These are phyloP conservation scores for Arthromyces matolae DNA, from an alignment of 768 basidiomycete genomes.

Conservation along the genomic window DNA sequence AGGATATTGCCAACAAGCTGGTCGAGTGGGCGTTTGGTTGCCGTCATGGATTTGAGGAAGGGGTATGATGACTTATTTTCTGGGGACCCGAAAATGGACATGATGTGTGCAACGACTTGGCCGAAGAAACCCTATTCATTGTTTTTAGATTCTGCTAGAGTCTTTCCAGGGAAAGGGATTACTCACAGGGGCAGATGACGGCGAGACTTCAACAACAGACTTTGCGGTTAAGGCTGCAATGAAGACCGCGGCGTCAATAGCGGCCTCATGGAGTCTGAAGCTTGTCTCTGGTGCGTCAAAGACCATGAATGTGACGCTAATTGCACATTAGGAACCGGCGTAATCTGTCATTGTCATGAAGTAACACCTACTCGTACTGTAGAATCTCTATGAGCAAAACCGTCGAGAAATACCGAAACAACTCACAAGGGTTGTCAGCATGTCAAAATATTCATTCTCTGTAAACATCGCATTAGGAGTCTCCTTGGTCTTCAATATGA, in stretches of 20 bases:
- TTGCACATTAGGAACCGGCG: too few relatives aligned
- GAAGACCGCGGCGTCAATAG: slow-evolving; percentile 25
- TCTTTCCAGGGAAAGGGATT: too few relatives aligned
- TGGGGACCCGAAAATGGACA: slow-evolving; percentile 4
- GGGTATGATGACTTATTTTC: slow-evolving; percentile 31
- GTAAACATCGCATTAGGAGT: slow-evolving; percentile 42
- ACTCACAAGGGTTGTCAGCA: slow-evolving; percentile 33
- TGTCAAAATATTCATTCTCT: slow-evolving; percentile 43
- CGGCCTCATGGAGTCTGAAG: slow-evolving; percentile 27
- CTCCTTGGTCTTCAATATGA: slow-evolving; percentile 43
- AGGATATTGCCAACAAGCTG: slow-evolving; percentile 1
- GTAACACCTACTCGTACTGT: slow-evolving; percentile 1
- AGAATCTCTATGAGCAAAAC: not conserved
- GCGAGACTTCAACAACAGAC: slow-evolving; percentile 22
- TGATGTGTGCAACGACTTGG: not conserved
- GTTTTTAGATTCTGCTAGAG: too few relatives aligned
- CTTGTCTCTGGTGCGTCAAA: slow-evolving; percentile 29
- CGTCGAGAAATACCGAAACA: not conserved
- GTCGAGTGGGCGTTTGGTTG: slow-evolving; percentile 27
- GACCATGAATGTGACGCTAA: slow-evolving; percentile 20
- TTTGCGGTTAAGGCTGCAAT: slow-evolving; percentile 29
- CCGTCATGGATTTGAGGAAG: slow-evolving; percentile 37
- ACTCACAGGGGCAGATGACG: slow-evolving; percentile 25
- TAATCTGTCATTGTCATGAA: not conserved
- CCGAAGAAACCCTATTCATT: not conserved